Conservation (phyloP, 305 asterid genomes). For the Fraxinus baroniana region DNA sequence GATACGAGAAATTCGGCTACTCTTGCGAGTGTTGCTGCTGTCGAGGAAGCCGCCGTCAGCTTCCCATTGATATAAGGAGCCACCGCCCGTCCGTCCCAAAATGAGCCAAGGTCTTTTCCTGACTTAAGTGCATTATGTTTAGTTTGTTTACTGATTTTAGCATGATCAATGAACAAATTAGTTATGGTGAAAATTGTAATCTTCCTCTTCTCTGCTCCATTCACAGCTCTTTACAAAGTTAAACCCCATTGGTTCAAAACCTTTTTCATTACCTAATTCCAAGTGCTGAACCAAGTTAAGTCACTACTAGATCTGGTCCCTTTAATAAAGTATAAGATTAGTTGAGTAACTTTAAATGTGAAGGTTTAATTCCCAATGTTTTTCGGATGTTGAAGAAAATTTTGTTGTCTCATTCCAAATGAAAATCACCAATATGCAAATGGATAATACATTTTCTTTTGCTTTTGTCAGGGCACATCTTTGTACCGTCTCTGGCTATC, state of each 20-base stretch:
- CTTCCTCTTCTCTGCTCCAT: not conserved
- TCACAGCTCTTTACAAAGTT: not conserved
- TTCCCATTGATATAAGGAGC: no score
- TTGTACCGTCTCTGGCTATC: constrained; percentile 83
- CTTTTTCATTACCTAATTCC: not conserved
- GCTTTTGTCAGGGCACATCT: constrained; percentile 64
- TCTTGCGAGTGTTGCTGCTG: no score
- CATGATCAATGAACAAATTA: no score
- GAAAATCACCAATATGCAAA: not conserved
- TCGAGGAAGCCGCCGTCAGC: no score
- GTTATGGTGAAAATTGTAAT: no score
- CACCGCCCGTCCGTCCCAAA: no score
- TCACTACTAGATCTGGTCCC: not conserved
- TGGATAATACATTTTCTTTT: constrained; percentile 25
- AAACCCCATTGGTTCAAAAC: not conserved
- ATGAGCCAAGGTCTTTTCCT: no score
- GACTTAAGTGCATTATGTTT: no score
- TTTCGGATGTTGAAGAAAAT: not conserved
- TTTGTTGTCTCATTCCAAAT: not conserved
- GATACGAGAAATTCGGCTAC: no score
- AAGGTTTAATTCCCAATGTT: not conserved
- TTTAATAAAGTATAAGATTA: not conserved
- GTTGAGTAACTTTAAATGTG: not conserved
- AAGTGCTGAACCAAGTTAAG: not conserved
- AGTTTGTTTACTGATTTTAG: no score